phyloP scores from a whole-genome alignment of 176 grass and related monocot genomes.

The Lolium multiflorum region DNA sequence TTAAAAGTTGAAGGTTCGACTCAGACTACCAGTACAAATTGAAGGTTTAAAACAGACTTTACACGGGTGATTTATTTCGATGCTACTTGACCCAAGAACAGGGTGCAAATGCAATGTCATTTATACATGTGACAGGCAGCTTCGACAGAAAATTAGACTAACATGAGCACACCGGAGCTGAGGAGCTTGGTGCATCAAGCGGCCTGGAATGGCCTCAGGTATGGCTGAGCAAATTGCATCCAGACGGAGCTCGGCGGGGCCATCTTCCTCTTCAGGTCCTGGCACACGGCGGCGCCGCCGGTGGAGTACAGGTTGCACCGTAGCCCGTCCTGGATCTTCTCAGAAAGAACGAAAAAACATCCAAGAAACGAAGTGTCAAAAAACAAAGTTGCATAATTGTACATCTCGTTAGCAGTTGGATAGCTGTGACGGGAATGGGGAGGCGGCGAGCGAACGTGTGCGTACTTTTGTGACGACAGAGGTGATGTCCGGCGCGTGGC shows the following conservation, averaged over 20 bases:
- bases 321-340: conserved; percentile 32
- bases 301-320: conserved; percentile 33
- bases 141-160: neutral
- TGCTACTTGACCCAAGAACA: neutral
- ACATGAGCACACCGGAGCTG: neutral
- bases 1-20: too few relatives aligned
- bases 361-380: neutral
- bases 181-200: neutral
- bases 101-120: neutral
- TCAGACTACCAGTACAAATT: too few relatives aligned
- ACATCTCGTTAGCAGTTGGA: too few relatives aligned
- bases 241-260: conserved; percentile 36
- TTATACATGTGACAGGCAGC: neutral
- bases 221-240: conserved; percentile 27
- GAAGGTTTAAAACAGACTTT: too few relatives aligned
- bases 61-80: neutral
- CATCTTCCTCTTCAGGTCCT: conserved; percentile 22
- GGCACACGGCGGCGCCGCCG: neutral
- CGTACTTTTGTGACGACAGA: conserved; percentile 41
- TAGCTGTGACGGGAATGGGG: too few relatives aligned
- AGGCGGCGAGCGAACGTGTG: too few relatives aligned
- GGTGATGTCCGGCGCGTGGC: conserved; percentile 37
- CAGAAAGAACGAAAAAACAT: neutral
- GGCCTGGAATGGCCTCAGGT: conserved; percentile 18
- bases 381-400: too few relatives aligned